These are phyloP conservation scores for Aristolochia californica DNA, from an alignment of 164 flowering plant genomes.

Conservation along the genomic window DNA sequence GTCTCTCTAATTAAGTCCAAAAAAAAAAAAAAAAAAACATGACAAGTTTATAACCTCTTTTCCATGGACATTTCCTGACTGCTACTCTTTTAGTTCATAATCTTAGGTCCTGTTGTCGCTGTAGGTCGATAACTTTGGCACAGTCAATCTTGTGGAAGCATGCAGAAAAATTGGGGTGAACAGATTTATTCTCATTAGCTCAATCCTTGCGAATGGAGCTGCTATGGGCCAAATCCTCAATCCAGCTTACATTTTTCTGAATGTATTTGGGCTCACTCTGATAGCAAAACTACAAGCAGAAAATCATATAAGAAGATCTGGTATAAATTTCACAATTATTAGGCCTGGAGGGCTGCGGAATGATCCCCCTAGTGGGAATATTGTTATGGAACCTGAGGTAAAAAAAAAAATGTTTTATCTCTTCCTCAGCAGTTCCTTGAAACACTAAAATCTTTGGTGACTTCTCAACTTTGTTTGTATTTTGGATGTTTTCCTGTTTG, in stretches of 20 bases:
- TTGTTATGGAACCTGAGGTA: conserved; percentile 94
- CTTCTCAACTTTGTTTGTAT: not conserved
- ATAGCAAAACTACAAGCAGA: conserved; percentile 97
- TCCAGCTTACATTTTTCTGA: conserved; percentile 84
- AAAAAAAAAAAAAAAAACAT: not conserved
- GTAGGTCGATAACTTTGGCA: conserved; percentile 92
- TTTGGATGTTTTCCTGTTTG: conserved; percentile 4
- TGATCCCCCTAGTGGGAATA: conserved; percentile 78
- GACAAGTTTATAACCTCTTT: not conserved
- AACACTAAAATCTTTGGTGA: not conserved
- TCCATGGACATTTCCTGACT: not conserved
- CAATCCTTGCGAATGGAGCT: conserved; percentile 92
- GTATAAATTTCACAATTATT: conserved; percentile 86
- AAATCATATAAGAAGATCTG: conserved; percentile 67
- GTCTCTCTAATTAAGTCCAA: not conserved
- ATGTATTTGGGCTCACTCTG: conserved; percentile 77
- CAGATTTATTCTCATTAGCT: conserved; percentile 75
- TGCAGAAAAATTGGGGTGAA: conserved; percentile 60
- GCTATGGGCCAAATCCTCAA: conserved; percentile 93
- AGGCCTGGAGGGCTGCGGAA: conserved; percentile 94
- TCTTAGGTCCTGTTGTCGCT: conserved; percentile 2
- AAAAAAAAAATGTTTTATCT: not conserved
- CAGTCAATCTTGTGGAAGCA: conserved; percentile 91
- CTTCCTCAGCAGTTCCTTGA: not conserved
- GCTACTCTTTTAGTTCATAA: conserved; percentile 1